Conservation (phyloP, 805 yeast species). For the Candida michaelii region DNA sequence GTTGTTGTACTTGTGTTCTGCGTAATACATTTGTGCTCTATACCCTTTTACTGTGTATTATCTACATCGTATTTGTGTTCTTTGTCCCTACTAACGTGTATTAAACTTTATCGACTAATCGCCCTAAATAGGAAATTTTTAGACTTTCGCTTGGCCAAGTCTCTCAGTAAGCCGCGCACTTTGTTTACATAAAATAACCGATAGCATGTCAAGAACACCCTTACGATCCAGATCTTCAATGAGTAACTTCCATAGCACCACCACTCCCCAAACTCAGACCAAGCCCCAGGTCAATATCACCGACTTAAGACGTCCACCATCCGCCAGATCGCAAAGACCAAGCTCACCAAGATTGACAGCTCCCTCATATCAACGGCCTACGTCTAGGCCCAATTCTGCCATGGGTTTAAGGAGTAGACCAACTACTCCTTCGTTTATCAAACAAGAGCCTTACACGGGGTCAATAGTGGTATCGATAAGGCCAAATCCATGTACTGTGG, state of each 20-base stretch:
- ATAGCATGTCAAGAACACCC: constrained; percentile 23
- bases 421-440: constrained; percentile 33
- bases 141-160: too few species aligned
- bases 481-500: constrained; percentile 60
- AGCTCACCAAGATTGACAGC: constrained; percentile 9
- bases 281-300: constrained; percentile 17
- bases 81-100: too few species aligned
- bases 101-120: too few species aligned
- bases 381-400: constrained; percentile 36
- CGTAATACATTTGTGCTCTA: too few species aligned
- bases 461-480: constrained; percentile 75
- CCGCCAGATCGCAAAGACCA: constrained; percentile 23
- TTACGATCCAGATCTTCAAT: constrained; percentile 28
- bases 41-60: too few species aligned
- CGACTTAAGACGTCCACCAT: constrained; percentile 26
- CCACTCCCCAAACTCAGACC: constrained; percentile 16
- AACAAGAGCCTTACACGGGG: constrained; percentile 56
- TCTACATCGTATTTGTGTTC: too few species aligned
- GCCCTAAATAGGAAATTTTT: too few species aligned
- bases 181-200: background rate
- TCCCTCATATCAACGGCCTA: constrained; percentile 9
- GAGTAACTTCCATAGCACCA: constrained; percentile 11
- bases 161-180: too few species aligned
- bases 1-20: too few species aligned
- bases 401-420: constrained; percentile 33